Percentiles rank a stretch among this genome's conserved stretches.
These are phyloP conservation scores for Hyphopichia fennica DNA, from an alignment of 1,139 yeast genomes.

Conservation along the genomic window DNA sequence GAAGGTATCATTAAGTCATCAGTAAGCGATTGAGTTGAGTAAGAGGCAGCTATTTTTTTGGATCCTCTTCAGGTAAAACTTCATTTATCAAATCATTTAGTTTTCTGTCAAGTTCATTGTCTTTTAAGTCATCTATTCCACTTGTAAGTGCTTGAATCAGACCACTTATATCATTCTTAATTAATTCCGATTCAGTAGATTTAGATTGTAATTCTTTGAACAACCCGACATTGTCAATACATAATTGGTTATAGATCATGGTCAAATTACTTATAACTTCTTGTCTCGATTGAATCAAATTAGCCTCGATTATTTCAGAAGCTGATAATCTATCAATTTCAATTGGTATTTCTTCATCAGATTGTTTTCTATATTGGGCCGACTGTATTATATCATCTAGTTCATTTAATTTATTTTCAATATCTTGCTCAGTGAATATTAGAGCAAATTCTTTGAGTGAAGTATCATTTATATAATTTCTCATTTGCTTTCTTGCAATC, in stretches of 20 bases:
- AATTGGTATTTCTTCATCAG: conserved; percentile 19
- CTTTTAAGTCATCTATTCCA: conserved; percentile 29
- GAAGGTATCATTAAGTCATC: neutral
- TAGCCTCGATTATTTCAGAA: conserved; percentile 35
- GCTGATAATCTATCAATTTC: conserved; percentile 34
- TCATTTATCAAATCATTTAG: conserved; percentile 26
- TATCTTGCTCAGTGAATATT: conserved; percentile 62
- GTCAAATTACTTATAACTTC: conserved; percentile 28
- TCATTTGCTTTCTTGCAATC: conserved; percentile 61
- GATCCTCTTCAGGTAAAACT: neutral
- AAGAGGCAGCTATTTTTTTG: neutral
- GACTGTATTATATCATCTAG: conserved; percentile 63
- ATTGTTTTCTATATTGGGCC: conserved; percentile 42
- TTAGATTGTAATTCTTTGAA: conserved; percentile 23
- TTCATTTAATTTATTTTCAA: conserved; percentile 56
- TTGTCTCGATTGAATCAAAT: conserved; percentile 21
- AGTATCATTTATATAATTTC: conserved; percentile 58
- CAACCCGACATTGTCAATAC: conserved; percentile 35
- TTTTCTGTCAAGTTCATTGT: conserved; percentile 18
- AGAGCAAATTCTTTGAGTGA: conserved; percentile 64
- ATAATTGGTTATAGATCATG: conserved; percentile 40
- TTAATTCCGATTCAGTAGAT: conserved; percentile 20
- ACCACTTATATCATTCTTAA: conserved; percentile 21
- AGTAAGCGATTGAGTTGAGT: too few species aligned
- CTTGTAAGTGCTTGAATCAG: conserved; percentile 24